phyloP scores from a whole-genome alignment of 768 basidiomycete species.

The Amanita polypyramis region DNA sequence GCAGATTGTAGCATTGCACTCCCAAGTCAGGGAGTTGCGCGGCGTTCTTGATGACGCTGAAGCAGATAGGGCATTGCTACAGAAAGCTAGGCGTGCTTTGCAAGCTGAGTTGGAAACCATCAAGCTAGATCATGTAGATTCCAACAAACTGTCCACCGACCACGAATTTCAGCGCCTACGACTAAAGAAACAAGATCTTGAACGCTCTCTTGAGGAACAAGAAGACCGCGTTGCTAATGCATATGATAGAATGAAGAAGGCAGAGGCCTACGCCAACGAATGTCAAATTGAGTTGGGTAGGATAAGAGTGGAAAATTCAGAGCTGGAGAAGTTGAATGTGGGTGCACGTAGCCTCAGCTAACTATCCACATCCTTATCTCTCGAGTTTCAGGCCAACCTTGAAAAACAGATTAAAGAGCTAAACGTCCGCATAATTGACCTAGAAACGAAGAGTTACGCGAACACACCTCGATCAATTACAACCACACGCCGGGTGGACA shows the following conservation, averaged over 20 bases:
- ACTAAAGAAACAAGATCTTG: slow-evolving; percentile 74
- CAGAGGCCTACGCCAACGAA: slow-evolving; percentile 65
- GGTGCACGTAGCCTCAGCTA: slow-evolving; percentile 9
- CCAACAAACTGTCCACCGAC: slow-evolving; percentile 59
- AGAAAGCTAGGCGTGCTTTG: slow-evolving; percentile 71
- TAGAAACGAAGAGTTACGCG: slow-evolving; percentile 69
- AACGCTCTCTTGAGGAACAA: slow-evolving; percentile 69
- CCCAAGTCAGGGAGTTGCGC: slow-evolving; percentile 78
- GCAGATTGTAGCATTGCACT: slow-evolving; percentile 75
- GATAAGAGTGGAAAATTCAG: slow-evolving; percentile 71
- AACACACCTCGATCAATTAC: slow-evolving; percentile 49
- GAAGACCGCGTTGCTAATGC: slow-evolving; percentile 63
- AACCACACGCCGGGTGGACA: slow-evolving; percentile 54
- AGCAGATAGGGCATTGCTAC: slow-evolving; percentile 65
- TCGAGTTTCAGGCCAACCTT: slow-evolving; percentile 48
- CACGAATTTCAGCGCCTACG: slow-evolving; percentile 66
- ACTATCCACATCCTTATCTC: slow-evolving; percentile 1
- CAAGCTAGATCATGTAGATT: slow-evolving; percentile 64
- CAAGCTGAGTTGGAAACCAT: slow-evolving; percentile 77
- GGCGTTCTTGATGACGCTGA: slow-evolving; percentile 79
- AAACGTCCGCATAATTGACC: slow-evolving; percentile 71
- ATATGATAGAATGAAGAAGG: slow-evolving; percentile 72
- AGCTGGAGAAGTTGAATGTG: slow-evolving; percentile 71
- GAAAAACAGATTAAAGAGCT: slow-evolving; percentile 84
- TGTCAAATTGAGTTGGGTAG: slow-evolving; percentile 69